Evolutionary conservation across 306 rosid genomes (phyloP).

Genomic region (Sindora glabra): DNA sequence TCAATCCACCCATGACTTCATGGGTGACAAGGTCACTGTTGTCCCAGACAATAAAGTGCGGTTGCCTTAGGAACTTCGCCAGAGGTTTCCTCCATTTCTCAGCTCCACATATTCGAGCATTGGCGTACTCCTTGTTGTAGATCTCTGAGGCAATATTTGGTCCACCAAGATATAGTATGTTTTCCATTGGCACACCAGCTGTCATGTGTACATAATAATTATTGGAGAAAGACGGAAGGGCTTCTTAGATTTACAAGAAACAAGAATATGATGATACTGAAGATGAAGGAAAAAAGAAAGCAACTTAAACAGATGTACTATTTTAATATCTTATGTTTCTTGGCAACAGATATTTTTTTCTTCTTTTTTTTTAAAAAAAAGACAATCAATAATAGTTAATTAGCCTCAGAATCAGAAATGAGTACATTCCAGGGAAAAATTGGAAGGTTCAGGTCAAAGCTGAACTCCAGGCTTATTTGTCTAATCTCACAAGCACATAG

Average conservation of each 20-base stretch:
- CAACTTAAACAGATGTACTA: no score
- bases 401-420: no score
- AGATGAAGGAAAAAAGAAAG: neutral
- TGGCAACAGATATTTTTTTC: neutral
- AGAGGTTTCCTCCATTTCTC: constrained; percentile 90
- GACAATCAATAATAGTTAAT: no score
- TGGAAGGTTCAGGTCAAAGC: no score
- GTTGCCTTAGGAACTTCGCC: constrained; percentile 79
- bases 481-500: neutral
- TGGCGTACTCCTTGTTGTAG: constrained; percentile 89
- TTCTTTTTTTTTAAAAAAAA: neutral
- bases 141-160: constrained; percentile 93
- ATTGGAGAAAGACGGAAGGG: neutral
- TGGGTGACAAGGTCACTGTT: constrained; percentile 90
- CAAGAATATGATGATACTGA: neutral
- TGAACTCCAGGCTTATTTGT: no score
- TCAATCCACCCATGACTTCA: constrained; percentile 98
- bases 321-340: no score
- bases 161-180: constrained; percentile 90
- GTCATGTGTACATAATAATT: constrained; percentile 8
- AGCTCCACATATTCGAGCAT: constrained; percentile 95
- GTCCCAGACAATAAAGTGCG: constrained; percentile 90
- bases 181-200: constrained; percentile 84
- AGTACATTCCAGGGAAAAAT: no score
- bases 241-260: neutral